These are phyloP conservation scores for Sutorius eximius DNA, from an alignment of 1,284 basidiomycete species.

Conservation along the genomic window DNA sequence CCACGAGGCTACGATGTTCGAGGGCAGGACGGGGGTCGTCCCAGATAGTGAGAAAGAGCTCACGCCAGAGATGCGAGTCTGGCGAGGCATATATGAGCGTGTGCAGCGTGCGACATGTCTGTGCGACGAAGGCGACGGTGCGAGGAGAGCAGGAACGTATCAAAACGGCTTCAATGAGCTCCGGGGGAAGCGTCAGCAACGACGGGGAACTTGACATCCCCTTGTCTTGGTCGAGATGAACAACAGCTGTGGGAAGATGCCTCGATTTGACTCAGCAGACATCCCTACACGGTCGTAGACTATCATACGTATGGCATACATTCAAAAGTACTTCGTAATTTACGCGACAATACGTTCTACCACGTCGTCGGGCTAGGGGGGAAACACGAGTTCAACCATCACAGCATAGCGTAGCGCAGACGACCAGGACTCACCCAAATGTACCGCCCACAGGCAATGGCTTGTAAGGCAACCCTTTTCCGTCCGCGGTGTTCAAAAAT, in stretches of 20 bases:
- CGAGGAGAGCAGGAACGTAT: conserved; percentile 37
- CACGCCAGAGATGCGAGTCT: conserved; percentile 54
- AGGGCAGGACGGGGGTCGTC: conserved; percentile 46
- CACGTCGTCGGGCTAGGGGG: conserved; percentile 17
- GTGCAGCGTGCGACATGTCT: conserved; percentile 43
- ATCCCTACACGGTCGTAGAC: background rate
- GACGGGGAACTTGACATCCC: background rate
- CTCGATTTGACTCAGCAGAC: conserved; percentile 10
- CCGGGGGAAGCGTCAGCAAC: conserved; percentile 28
- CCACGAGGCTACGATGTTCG: conserved; percentile 21
- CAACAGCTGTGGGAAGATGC: conserved; percentile 11
- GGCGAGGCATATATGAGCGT: conserved; percentile 42
- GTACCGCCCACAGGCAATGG: conserved; percentile 32
- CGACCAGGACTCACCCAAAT: conserved; percentile 39
- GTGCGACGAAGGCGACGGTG: conserved; percentile 42
- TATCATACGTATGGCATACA: no score
- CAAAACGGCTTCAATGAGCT: conserved; percentile 47
- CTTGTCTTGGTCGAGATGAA: background rate
- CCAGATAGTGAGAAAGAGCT: conserved; percentile 49
- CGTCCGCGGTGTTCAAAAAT: conserved; percentile 45
- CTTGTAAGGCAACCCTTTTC: conserved; percentile 27
- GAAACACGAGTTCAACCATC: conserved; percentile 1
- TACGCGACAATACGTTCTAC: background rate
- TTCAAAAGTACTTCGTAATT: background rate
- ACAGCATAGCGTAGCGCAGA: background rate